A percentile compares a stretch with the other conserved stretches of the same genome.
Conservation (phyloP, 1,139 yeast species). For the Magnusiomyces paraingens region DNA sequence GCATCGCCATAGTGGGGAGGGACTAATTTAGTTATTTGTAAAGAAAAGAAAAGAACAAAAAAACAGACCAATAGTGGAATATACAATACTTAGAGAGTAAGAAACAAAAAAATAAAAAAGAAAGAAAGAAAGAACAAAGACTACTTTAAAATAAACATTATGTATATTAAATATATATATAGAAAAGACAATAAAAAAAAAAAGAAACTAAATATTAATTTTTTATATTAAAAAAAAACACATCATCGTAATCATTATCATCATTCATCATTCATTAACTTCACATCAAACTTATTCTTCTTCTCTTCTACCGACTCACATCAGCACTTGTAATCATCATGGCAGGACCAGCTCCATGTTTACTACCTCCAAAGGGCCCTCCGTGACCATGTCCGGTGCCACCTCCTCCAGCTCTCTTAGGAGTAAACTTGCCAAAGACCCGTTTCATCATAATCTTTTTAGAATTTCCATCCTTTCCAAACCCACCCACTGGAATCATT, state of each 20-base stretch:
- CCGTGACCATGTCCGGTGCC: neutral
- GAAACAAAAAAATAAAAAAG: neutral
- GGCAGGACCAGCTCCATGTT: neutral
- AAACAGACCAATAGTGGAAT: neutral
- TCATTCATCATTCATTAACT: no score
- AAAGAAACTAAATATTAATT: neutral
- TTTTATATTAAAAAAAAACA: neutral
- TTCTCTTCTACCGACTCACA: neutral
- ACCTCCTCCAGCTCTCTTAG: constrained; percentile 12
- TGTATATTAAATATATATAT: neutral
- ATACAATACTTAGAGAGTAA: neutral
- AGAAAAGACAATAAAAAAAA: neutral
- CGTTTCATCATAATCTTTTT: constrained; percentile 21
- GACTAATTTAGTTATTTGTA: neutral
- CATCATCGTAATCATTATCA: no score
- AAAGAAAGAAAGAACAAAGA: neutral
- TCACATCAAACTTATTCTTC: no score
- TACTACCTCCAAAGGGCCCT: neutral
- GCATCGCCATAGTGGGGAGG: no score
- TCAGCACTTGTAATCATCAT: constrained; percentile 17
- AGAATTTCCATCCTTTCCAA: constrained; percentile 18
- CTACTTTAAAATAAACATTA: neutral
- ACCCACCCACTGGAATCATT: constrained; percentile 22
- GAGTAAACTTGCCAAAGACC: constrained; percentile 25
- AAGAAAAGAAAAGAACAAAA: neutral